These are phyloP conservation scores for Xylaria castorea DNA, from an alignment of 495 filamentous ascomycete genomes.

Conservation along the genomic window DNA sequence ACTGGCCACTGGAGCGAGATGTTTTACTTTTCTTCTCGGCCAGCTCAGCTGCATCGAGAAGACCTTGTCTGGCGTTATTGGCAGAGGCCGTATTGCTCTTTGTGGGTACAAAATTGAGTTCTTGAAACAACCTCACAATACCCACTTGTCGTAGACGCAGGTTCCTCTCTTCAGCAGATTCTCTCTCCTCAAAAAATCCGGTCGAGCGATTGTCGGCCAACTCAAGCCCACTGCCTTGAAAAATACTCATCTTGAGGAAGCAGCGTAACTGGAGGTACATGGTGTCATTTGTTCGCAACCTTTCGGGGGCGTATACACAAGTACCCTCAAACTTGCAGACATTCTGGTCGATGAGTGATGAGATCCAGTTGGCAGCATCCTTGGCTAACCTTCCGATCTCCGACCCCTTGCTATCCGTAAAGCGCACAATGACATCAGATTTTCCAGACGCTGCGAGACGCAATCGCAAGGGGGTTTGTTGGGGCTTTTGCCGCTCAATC, in stretches of 20 bases:
- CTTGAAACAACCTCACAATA: constrained; percentile 86
- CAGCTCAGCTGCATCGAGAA: constrained; percentile 85
- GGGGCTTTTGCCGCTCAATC: constrained; percentile 85
- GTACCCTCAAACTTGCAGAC: constrained; percentile 86
- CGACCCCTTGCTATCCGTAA: constrained; percentile 78
- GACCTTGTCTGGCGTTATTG: constrained; percentile 77
- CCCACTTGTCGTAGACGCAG: constrained; percentile 86
- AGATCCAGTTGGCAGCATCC: constrained; percentile 93
- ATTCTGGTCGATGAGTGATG: constrained; percentile 88
- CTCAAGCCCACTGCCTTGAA: constrained; percentile 65
- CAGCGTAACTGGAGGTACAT: constrained; percentile 86
- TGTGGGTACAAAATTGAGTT: constrained; percentile 81
- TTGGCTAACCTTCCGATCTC: constrained; percentile 90
- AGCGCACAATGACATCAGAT: constrained; percentile 89
- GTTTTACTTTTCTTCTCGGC: constrained; percentile 77
- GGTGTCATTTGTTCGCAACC: constrained; percentile 87
- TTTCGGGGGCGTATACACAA: constrained; percentile 90
- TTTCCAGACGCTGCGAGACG: constrained; percentile 59
- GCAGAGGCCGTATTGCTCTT: constrained; percentile 75
- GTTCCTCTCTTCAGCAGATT: constrained; percentile 83
- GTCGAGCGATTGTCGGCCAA: constrained; percentile 73
- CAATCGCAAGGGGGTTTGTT: constrained; percentile 57
- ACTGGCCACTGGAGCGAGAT: constrained; percentile 33
- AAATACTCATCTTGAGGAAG: constrained; percentile 75
- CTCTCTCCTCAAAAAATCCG: constrained; percentile 70